phyloP scores from a whole-genome alignment of 176 grass and related monocot genomes.

The Canna indica region DNA sequence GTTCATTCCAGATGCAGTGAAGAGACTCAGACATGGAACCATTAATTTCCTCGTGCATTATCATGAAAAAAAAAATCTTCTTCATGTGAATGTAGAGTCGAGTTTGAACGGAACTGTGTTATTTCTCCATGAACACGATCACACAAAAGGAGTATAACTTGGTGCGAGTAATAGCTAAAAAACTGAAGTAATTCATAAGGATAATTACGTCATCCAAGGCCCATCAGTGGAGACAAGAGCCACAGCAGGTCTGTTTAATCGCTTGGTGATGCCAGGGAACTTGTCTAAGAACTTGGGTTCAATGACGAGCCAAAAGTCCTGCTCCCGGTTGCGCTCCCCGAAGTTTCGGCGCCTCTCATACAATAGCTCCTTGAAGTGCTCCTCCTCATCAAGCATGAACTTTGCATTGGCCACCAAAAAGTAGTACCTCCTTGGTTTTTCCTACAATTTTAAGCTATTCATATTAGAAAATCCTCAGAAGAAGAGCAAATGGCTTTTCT shows the following conservation, averaged over 20 bases:
- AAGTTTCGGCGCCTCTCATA: conserved; percentile 48
- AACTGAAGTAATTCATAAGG: neutral
- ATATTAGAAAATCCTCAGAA: neutral
- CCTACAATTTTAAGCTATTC: conserved; percentile 22
- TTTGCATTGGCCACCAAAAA: conserved; percentile 92
- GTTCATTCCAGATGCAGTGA: no score
- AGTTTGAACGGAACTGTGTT: no score
- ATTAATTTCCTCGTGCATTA: no score
- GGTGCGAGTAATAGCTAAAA: neutral
- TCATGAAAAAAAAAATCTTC: no score
- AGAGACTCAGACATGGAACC: no score
- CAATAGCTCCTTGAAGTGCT: conserved; percentile 93
- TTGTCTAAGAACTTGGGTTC: conserved; percentile 88
- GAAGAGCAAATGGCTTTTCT: no score
- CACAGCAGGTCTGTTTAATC: conserved; percentile 65
- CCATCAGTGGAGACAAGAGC: conserved; percentile 82
- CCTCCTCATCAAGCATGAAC: conserved; percentile 98
- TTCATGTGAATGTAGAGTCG: no score
- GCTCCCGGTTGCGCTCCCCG: conserved; percentile 61
- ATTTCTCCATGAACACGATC: no score
- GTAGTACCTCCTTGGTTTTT: conserved; percentile 53
- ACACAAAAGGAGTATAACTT: neutral
- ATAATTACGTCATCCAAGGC: conserved; percentile 80
- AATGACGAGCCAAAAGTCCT: conserved; percentile 83
- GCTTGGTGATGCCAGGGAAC: conserved; percentile 64